Base-by-base conservation (phyloP, 2,329 filamentous ascomycete genomes). In the Rosellinia necatrix region DNA sequence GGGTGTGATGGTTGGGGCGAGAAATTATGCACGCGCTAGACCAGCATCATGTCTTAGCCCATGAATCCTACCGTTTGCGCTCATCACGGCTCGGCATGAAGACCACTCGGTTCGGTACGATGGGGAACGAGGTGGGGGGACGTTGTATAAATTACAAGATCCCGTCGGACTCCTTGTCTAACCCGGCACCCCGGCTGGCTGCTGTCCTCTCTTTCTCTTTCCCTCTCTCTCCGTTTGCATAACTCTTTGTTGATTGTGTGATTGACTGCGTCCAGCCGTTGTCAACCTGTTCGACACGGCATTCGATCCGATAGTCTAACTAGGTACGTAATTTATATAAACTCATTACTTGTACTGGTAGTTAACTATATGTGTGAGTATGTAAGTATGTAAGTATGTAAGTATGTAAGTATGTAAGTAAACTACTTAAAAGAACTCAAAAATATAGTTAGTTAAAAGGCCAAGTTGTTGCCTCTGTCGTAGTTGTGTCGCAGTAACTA, bases 161-260 rank as follows among this genome's bases (percentile, higher is more conserved):
- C 47, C 53, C 51, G 59, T 60, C 60, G 60, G 60, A 48, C 48
- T 60, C 48, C 38, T 62, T 22, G 34, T 56, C 58, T 5, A 60
- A 30, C 53, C 60, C 60, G 60, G 44, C 58, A 56, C 50, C 54
- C 60, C 57, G 60, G 34, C 41, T n/a, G n/a, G n/a, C n/a, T n/a
- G n/a, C n/a, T n/a, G n/a, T n/a, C n/a, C n/a, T n/a, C n/a, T n/a
- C n/a, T n/a, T n/a, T n/a, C n/a, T n/a, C n/a, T n/a, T n/a, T n/a
- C n/a, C n/a, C n/a, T n/a, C n/a, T n/a, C n/a, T n/a, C 15, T n/a
- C 9, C 40, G 27, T 30, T 21, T 21, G 25, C 41, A 44, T 21
- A 44, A 29, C 41, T 30, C 21, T 25, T 10, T 41, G 19, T 17
- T 17, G 5, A 13, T 13, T n/a, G 10, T n/a, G n/a, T n/a, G n/a